Conservation (phyloP, 208 protist species). For the Herpetomonas tarakana region DNA sequence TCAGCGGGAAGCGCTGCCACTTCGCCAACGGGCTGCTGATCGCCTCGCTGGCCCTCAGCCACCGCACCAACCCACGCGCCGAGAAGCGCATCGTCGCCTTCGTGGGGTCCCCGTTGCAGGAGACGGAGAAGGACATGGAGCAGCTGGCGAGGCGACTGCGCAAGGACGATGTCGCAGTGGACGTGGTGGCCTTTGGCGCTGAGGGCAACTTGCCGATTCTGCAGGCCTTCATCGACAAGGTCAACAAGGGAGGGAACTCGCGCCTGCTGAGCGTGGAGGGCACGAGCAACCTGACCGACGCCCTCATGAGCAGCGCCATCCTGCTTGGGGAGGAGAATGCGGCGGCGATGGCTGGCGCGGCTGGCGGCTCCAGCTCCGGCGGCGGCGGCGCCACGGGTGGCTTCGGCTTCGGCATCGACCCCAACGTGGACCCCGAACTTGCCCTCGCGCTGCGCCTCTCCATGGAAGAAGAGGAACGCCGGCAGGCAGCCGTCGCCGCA, state of each 20-base stretch:
- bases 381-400: slow-evolving; percentile 17
- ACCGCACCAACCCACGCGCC: slow-evolving; percentile 92
- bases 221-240: slow-evolving; percentile 86
- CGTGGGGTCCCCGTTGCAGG: slow-evolving; percentile 94
- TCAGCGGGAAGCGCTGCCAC: slow-evolving; percentile 86
- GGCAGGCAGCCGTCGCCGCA: slow-evolving; percentile 67
- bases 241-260: slow-evolving; percentile 85
- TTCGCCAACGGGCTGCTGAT: slow-evolving; percentile 91
- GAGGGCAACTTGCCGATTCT: slow-evolving; percentile 91
- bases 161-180: slow-evolving; percentile 97
- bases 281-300: slow-evolving; percentile 87
- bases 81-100: slow-evolving; percentile 98
- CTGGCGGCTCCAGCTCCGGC: slow-evolving; percentile 12
- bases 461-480: slow-evolving; percentile 93
- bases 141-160: slow-evolving; percentile 95
- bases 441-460: slow-evolving; percentile 94
- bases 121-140: slow-evolving; percentile 87
- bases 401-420: slow-evolving; percentile 86
- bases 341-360: slow-evolving; percentile 6
- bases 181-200: slow-evolving; percentile 96
- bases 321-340: slow-evolving; percentile 56
- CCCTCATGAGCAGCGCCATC: slow-evolving; percentile 91
- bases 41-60: slow-evolving; percentile 95
- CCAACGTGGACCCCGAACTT: slow-evolving; percentile 92
- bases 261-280: slow-evolving; percentile 81